Conservation (phyloP, 176 grass and related monocot genomes). For the Zizania latifolia region DNA sequence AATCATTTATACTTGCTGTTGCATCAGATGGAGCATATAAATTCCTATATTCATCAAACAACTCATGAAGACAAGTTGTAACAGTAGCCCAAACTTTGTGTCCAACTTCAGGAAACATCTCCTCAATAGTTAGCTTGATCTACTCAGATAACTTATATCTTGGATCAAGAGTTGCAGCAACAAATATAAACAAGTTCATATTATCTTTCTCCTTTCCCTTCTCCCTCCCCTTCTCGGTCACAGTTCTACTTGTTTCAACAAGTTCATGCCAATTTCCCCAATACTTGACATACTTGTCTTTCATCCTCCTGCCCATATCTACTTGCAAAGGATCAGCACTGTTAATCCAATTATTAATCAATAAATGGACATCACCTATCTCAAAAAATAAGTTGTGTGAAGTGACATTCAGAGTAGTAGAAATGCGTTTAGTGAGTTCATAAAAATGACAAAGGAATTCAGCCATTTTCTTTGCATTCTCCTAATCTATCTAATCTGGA, state of each 20-base stretch:
- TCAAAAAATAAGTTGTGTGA: neutral
- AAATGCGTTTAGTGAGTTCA: neutral
- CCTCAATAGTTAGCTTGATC: neutral
- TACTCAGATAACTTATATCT: conserved; percentile 2
- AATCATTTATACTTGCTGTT: neutral
- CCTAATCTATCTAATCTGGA: neutral
- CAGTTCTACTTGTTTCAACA: too few species aligned
- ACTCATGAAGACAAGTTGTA: neutral
- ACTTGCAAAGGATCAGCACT: neutral
- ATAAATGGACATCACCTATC: neutral
- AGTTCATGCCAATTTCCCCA: neutral
- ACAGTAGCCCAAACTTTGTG: neutral
- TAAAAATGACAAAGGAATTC: neutral
- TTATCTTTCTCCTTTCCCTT: neutral
- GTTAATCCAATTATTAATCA: neutral
- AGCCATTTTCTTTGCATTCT: neutral
- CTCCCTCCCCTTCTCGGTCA: neutral
- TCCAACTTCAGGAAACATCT: neutral
- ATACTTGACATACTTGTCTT: neutral
- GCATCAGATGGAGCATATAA: neutral
- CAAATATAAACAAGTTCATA: neutral
- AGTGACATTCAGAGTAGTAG: neutral
- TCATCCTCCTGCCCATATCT: neutral
- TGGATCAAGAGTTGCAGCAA: neutral
- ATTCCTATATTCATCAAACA: neutral